Evolutionary conservation across 2,329 filamentous ascomycete genomes (phyloP).

Genomic region (Beauveria australis): DNA sequence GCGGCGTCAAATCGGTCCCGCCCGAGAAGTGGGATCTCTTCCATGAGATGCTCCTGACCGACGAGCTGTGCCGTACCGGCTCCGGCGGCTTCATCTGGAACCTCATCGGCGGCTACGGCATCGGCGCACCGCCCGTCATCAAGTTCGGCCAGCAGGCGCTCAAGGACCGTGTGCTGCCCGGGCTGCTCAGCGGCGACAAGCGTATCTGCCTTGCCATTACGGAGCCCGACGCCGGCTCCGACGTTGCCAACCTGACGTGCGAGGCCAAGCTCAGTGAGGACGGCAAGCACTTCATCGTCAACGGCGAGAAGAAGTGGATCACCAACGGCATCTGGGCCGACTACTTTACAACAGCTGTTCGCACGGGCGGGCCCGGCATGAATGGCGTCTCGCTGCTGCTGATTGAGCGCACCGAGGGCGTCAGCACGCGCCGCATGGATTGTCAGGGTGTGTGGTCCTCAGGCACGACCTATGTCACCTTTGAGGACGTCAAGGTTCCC

Average conservation of each 20-base stretch:
- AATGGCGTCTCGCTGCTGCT: conserved; percentile 85
- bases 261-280: conserved; percentile 93
- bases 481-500: conserved; percentile 97
- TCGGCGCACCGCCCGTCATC: conserved; percentile 82
- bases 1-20: conserved; percentile 65
- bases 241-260: conserved; percentile 91
- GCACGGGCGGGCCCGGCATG: conserved; percentile 84
- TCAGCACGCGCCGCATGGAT: conserved; percentile 92
- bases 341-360: conserved; percentile 95
- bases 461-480: conserved; percentile 95
- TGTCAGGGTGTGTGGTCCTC: conserved; percentile 96
- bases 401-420: conserved; percentile 83
- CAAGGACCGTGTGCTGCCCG: conserved; percentile 80
- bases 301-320: conserved; percentile 99
- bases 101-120: conserved; percentile 90
- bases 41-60: conserved; percentile 92
- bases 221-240: conserved; percentile 88
- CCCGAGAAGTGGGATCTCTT: conserved; percentile 95
- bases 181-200: conserved; percentile 86
- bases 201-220: conserved; percentile 96
- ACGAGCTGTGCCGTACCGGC: conserved; percentile 82
- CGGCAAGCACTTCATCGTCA: conserved; percentile 98
- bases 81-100: conserved; percentile 97
- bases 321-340: conserved; percentile 96
- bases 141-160: conserved; percentile 85